A percentile compares a stretch with the other conserved stretches of the same genome.
Conservation (phyloP, 179 eudicot genomes). For the Silene vulgaris region DNA sequence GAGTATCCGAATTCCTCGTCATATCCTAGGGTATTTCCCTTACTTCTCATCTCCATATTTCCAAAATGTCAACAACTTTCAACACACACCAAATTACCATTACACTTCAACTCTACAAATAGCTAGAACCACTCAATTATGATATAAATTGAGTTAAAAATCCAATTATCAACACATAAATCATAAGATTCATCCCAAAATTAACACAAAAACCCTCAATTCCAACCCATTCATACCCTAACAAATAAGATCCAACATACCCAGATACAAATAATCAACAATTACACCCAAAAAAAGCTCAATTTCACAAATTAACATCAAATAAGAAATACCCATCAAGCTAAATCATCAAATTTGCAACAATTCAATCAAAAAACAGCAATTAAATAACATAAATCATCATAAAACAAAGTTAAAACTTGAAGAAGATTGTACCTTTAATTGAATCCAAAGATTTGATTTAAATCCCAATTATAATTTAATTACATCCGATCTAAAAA, state of each 20-base stretch:
- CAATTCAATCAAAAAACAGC: slow-evolving; percentile 5
- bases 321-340: slow-evolving; percentile 18
- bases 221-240: no score
- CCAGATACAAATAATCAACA: background rate
- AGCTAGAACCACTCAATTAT: background rate
- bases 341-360: slow-evolving; percentile 15
- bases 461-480: background rate
- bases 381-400: background rate
- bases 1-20: background rate
- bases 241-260: background rate
- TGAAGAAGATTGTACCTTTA: slow-evolving; percentile 17
- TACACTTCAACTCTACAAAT: background rate
- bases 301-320: slow-evolving; percentile 11
- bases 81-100: background rate
- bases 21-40: background rate
- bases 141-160: background rate
- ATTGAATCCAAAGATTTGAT: background rate
- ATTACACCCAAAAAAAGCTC: background rate
- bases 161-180: background rate
- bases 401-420: background rate
- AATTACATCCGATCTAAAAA: slow-evolving; percentile 20
- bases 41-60: background rate
- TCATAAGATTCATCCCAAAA: background rate
- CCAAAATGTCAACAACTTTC: background rate
- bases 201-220: no score